Base-by-base conservation (phyloP, 2,329 filamentous ascomycete species). In the Dactylellina cionopaga region DNA sequence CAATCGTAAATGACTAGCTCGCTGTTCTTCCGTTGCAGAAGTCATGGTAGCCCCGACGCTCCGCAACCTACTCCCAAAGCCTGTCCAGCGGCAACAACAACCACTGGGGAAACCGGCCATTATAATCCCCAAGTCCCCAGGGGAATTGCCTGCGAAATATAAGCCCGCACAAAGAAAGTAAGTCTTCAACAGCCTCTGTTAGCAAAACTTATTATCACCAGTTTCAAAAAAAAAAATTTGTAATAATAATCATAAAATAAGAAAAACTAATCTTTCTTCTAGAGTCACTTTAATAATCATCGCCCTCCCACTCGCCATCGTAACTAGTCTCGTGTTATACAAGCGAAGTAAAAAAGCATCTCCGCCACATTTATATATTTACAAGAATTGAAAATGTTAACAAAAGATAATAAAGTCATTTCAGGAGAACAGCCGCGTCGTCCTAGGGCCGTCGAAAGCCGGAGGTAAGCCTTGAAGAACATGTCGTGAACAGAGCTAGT, bases 251-350 rank as follows among this genome's bases (percentile, higher is more conserved):
- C 19, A 5, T 25, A 43, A 17, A 41, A 31, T 19, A 47, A 24
- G 4, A 29, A 33, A 49, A 7, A 22, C 41, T 49, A 49, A 51
- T 39, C 7, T 25, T n/a, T 37, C 1, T 17, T 13, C 29, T 9
- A 76, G 75, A 29, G 70, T 77, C 17, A 64, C 65, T 33, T 65
- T 56, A 2, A 52, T 76, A 29, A 76, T 77, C n/a, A 63, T 77
- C 51, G 76, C 75, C 3, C 62, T 77, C 4, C 76, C 76, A 7
- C 68, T 77, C 22, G 75, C 60, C 10, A 73, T 77, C 15, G 75
- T 77, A 19, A 77, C 70, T 10, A 75, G 70, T 9, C 76, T 68
- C 17, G 44, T 76, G 19, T 63, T 77, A 6, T 77, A 76, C 46
- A 75, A 77, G 44, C 59, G 76, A 43, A 25, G 76, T 77, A 74